Conservation (phyloP, 129 eudicot species). For the Glebionis coronaria region DNA sequence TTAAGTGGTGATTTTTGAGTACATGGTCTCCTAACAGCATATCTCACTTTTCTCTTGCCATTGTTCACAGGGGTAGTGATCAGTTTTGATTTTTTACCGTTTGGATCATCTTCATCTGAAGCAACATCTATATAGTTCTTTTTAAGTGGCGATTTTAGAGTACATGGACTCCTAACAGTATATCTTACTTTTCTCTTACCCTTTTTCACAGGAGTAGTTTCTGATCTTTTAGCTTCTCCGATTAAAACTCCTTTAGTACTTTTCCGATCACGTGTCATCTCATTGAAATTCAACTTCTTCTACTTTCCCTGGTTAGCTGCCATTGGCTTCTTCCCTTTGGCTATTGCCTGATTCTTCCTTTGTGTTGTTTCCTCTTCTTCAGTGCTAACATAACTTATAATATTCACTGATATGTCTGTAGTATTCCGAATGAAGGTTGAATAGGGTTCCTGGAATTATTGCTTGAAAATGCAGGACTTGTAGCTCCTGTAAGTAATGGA, state of each 20-base stretch:
- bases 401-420: too few relatives aligned
- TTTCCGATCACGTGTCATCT: background rate
- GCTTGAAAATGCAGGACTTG: too few relatives aligned
- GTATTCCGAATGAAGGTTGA: too few relatives aligned
- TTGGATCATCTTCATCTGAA: too few relatives aligned
- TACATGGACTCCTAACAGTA: too few relatives aligned
- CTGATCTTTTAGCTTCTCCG: background rate
- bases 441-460: too few relatives aligned
- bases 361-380: background rate
- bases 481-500: too few relatives aligned
- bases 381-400: background rate
- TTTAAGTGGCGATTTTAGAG: too few relatives aligned
- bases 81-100: background rate
- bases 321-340: constrained; percentile 11
- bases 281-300: background rate
- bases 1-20: background rate
- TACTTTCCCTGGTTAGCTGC: background rate
- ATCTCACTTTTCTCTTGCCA: background rate
- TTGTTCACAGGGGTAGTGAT: background rate
- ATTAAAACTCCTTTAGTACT: background rate
- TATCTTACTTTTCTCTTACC: too few relatives aligned
- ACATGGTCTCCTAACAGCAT: constrained; percentile 2
- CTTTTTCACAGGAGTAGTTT: too few relatives aligned
- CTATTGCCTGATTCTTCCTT: background rate
- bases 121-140: too few relatives aligned